Percentiles rank a stretch among this genome's conserved stretches.
Evolutionary conservation across 116 monocot genomes (phyloP).

Genomic region (Zostera marina): DNA sequence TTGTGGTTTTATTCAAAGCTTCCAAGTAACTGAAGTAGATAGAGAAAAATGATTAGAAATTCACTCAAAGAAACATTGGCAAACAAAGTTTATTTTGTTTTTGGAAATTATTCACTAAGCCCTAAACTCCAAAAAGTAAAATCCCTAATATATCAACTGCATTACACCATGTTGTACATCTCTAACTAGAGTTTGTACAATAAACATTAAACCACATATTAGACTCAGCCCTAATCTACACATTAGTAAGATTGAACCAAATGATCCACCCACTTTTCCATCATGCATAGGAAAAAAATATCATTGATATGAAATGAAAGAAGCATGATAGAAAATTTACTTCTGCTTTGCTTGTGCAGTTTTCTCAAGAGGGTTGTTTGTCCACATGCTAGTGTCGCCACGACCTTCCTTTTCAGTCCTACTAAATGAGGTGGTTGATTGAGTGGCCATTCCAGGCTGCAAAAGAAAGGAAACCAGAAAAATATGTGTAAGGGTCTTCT

Average conservation of each 20-base stretch:
- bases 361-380: constrained; percentile 73
- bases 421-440: constrained; percentile 83
- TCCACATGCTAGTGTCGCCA: constrained; percentile 82
- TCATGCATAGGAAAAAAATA: background rate
- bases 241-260: background rate
- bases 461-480: background rate
- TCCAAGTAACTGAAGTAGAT: constrained; percentile 52
- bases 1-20: constrained; percentile 51
- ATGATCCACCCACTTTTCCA: background rate
- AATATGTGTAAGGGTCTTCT: background rate
- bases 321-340: constrained; percentile 16
- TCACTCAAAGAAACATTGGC: background rate
- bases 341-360: constrained; percentile 62
- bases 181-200: too few species aligned
- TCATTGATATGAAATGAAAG: background rate
- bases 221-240: background rate
- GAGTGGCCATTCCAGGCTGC: constrained; percentile 66
- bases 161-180: too few species aligned
- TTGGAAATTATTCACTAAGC: background rate
- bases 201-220: background rate
- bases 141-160: too few species aligned
- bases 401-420: constrained; percentile 62
- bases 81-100: too few species aligned
- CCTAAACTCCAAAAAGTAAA: background rate
- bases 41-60: background rate